Evolutionary conservation across 306 rosid species (phyloP).

Genomic region (Cucumis sativus): DNA sequence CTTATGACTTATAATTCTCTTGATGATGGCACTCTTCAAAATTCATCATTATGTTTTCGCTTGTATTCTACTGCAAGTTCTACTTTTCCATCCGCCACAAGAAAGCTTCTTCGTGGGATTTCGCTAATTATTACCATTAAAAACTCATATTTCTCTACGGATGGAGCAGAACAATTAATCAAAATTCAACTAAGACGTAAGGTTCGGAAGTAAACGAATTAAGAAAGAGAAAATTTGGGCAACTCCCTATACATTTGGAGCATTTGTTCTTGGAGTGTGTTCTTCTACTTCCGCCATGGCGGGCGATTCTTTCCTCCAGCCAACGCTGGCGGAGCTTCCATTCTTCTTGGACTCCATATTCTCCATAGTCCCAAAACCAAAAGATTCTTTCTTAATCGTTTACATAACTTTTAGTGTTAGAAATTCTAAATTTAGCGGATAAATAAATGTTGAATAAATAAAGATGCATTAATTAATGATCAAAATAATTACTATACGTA

Average conservation of each 20-base stretch:
- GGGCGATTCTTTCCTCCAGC: not conserved
- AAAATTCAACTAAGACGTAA: not conserved
- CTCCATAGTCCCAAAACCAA: not conserved
- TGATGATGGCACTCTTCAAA: not conserved
- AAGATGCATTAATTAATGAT: no score
- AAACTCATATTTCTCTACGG: not conserved
- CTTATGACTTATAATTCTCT: not conserved
- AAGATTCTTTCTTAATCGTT: not conserved
- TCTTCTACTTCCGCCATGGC: slow-evolving; percentile 1
- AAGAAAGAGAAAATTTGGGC: not conserved
- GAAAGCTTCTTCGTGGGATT: not conserved
- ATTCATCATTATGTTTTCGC: not conserved
- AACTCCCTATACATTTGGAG: not conserved
- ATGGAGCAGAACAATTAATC: not conserved
- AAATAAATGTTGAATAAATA: no score
- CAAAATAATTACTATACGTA: no score
- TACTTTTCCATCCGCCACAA: not conserved
- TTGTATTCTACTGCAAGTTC: not conserved
- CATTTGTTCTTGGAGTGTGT: not conserved
- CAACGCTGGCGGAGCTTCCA: not conserved
- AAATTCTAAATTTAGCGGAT: no score
- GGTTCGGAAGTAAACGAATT: not conserved
- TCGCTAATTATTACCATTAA: not conserved
- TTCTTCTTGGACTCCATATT: not conserved
- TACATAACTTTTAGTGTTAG: no score